phyloP scores from a whole-genome alignment of 306 rosid genomes.

The Chamaecrista fasciculata region DNA sequence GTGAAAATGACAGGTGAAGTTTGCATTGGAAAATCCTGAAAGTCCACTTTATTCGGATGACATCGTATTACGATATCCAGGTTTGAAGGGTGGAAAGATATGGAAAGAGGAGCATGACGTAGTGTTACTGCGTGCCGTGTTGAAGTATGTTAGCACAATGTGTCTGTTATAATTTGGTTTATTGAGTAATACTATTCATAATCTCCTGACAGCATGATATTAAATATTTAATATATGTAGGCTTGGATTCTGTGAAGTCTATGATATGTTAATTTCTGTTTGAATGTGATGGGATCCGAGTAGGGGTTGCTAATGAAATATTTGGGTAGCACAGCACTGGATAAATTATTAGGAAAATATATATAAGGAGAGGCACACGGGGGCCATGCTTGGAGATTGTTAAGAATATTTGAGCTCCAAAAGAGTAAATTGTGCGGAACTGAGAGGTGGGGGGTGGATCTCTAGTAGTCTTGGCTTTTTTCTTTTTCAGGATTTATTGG shows the following conservation, averaged over 20 bases:
- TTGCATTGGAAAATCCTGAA: slow-evolving; percentile 53
- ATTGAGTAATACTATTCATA: slow-evolving; percentile 2
- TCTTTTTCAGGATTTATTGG: no score
- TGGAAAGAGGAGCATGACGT: slow-evolving; percentile 95
- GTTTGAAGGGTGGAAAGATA: slow-evolving; percentile 74
- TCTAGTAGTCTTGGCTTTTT: no score
- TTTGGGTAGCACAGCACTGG: not conserved
- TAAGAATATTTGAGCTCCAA: no score
- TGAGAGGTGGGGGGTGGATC: no score
- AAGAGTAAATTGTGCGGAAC: no score
- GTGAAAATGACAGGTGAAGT: slow-evolving; percentile 59
- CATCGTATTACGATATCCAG: slow-evolving; percentile 65
- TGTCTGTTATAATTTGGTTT: not conserved
- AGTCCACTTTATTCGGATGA: slow-evolving; percentile 70
- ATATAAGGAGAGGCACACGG: no score
- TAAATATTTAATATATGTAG: slow-evolving; percentile 2
- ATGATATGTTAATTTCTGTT: not conserved
- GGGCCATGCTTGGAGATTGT: no score
- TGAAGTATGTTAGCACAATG: slow-evolving; percentile 57
- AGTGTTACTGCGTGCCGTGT: slow-evolving; percentile 65
- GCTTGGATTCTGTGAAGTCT: not conserved
- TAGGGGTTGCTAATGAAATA: no score
- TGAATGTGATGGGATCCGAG: not conserved
- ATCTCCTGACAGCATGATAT: slow-evolving; percentile 9
- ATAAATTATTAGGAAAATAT: not conserved